A percentile compares a stretch with the other conserved stretches of the same genome.
Conservation (phyloP, 257 asterid species). For the Solanum sitiens region DNA sequence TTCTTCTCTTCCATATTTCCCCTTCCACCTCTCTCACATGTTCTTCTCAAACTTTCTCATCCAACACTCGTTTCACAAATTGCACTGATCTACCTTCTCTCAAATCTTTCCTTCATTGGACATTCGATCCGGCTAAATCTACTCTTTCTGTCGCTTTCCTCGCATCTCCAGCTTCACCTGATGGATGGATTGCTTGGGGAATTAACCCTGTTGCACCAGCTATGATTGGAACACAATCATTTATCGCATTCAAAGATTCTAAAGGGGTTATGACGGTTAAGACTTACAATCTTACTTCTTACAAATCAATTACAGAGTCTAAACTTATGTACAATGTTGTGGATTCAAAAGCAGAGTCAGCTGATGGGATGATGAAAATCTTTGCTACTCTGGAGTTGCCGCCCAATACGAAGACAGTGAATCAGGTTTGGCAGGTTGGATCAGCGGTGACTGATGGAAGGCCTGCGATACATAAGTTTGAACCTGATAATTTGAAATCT, state of each 20-base stretch:
- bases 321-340: slow-evolving; percentile 34
- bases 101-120: slow-evolving; percentile 63
- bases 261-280: slow-evolving; percentile 41
- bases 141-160: slow-evolving; percentile 53
- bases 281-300: slow-evolving; percentile 39
- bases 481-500: slow-evolving; percentile 35
- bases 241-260: slow-evolving; percentile 34
- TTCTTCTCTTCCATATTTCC: slow-evolving; percentile 22
- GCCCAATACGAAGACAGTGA: slow-evolving; percentile 13
- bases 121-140: slow-evolving; percentile 22
- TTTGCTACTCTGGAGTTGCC: slow-evolving; percentile 52
- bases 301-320: slow-evolving; percentile 19
- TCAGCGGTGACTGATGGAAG: slow-evolving; percentile 32
- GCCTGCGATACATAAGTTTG: slow-evolving; percentile 41
- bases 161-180: slow-evolving; percentile 41
- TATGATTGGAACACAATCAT: slow-evolving; percentile 60
- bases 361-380: slow-evolving; percentile 30
- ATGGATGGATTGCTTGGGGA: slow-evolving; percentile 81
- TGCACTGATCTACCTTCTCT: slow-evolving; percentile 60
- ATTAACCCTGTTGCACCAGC: slow-evolving; percentile 47
- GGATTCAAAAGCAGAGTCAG: slow-evolving; percentile 25
- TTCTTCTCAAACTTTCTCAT: slow-evolving; percentile 25
- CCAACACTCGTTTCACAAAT: slow-evolving; percentile 19
- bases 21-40: slow-evolving; percentile 41
- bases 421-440: slow-evolving; percentile 81